These are phyloP conservation scores for Teunomyces tritomae DNA, from an alignment of 805 yeast genomes.

Conservation along the genomic window DNA sequence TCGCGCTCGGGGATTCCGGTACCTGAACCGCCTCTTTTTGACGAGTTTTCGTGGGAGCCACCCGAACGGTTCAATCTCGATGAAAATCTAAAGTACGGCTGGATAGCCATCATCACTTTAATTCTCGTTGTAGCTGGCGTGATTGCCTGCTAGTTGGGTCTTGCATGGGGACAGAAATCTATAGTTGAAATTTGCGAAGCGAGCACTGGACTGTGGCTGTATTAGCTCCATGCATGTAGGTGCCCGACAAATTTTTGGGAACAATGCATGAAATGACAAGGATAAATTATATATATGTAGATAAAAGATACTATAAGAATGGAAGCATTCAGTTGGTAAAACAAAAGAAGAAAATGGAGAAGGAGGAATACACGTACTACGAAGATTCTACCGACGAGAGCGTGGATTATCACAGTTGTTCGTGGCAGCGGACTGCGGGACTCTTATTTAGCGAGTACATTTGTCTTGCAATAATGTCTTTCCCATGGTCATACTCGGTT, in stretches of 20 bases:
- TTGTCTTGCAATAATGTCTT: slow-evolving; percentile 62
- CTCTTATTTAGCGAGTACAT: slow-evolving; percentile 58
- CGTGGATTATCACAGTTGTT: slow-evolving; percentile 50
- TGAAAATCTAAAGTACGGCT: slow-evolving; percentile 16
- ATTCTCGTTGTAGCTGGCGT: background rate
- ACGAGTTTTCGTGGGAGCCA: slow-evolving; percentile 24
- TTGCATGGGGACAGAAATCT: too few relatives aligned
- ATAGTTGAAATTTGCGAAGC: too few relatives aligned
- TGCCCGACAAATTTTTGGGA: too few relatives aligned
- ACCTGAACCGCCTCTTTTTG: slow-evolving; percentile 13
- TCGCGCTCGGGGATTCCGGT: background rate
- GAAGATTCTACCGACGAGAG: background rate
- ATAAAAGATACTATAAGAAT: too few relatives aligned
- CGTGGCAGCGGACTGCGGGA: slow-evolving; percentile 62
- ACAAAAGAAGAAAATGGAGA: too few relatives aligned
- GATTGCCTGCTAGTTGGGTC: background rate
- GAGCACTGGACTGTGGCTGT: too few relatives aligned
- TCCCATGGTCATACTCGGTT: slow-evolving; percentile 63
- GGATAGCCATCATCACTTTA: slow-evolving; percentile 12
- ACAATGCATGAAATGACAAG: too few relatives aligned
- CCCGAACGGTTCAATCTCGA: slow-evolving; percentile 27
- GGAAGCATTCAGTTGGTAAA: too few relatives aligned
- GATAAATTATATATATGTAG: too few relatives aligned
- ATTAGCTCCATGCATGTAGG: too few relatives aligned
- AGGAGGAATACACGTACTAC: too few relatives aligned